Evolutionary conservation across 176 grass and related monocot species (phyloP).

Genomic region (Juncus effusus): DNA sequence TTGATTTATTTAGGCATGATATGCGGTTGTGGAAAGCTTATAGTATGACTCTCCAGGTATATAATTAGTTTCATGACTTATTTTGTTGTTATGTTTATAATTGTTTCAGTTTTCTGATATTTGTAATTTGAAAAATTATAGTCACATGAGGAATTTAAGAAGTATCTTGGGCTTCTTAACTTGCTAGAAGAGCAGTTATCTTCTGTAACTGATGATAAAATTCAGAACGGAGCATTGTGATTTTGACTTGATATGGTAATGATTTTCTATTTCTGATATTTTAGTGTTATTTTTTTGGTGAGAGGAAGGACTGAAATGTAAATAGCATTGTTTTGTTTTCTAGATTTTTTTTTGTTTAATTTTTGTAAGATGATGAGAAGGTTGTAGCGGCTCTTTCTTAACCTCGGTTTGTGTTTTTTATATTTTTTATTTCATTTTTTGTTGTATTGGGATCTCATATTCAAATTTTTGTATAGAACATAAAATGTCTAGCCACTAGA

Average conservation of each 20-base stretch:
- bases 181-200: constrained; percentile 78
- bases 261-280: constrained; percentile 8
- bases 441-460: neutral
- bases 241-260: constrained; percentile 18
- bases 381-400: neutral
- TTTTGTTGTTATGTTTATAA: neutral
- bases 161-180: constrained; percentile 89
- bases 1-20: constrained; percentile 95
- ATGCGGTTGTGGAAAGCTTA: constrained; percentile 90
- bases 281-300: constrained; percentile 11
- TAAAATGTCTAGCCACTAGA: neutral
- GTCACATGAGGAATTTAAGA: constrained; percentile 82
- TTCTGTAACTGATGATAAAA: constrained; percentile 51
- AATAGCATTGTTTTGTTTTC: constrained; percentile 13
- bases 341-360: constrained; percentile 19
- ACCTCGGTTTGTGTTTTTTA: constrained; percentile 1
- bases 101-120: neutral
- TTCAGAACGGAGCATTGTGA: constrained; percentile 52
- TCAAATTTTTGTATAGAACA: constrained; percentile 11
- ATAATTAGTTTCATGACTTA: neutral
- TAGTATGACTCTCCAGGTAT: constrained; percentile 87
- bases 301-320: constrained; percentile 15
- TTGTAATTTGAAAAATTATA: constrained; percentile 33
- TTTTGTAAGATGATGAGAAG: constrained; percentile 14
- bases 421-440: constrained; percentile 10